Percentiles rank a stretch among this genome's conserved stretches.
Conservation (phyloP, 2,329 filamentous ascomycete species). For the Scytalidium lignicola region DNA sequence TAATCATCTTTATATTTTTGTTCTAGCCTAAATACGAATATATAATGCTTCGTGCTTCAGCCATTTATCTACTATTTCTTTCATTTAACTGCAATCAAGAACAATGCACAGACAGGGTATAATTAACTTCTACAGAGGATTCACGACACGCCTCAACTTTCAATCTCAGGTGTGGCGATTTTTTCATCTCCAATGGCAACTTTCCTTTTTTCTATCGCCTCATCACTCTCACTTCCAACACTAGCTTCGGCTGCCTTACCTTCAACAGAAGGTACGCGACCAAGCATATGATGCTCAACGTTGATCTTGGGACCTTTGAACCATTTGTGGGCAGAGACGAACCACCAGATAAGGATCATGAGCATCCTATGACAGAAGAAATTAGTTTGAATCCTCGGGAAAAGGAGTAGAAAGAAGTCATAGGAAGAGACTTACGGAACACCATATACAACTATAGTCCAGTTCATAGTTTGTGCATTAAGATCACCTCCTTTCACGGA, state of each 20-base stretch:
- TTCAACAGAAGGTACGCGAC: conserved; percentile 20
- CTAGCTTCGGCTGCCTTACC: conserved; percentile 1
- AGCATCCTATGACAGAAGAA: conserved; percentile 37
- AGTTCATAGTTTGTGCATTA: conserved; percentile 52
- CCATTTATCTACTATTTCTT: too few relatives aligned
- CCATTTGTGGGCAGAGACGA: conserved; percentile 56
- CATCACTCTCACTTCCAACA: conserved; percentile 14
- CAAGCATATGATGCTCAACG: conserved; percentile 38
- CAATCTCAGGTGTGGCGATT: conserved; percentile 3
- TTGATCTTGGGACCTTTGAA: conserved; percentile 63
- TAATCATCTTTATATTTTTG: too few relatives aligned
- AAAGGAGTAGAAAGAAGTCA: too few relatives aligned
- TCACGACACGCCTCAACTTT: conserved; percentile 6
- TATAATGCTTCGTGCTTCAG: too few relatives aligned
- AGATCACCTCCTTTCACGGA: conserved; percentile 47
- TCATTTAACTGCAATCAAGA: too few relatives aligned
- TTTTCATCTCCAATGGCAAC: not conserved
- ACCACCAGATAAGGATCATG: conserved; percentile 52
- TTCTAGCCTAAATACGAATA: too few relatives aligned
- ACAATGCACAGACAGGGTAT: too few relatives aligned
- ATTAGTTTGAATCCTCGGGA: not conserved
- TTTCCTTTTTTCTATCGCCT: conserved; percentile 12
- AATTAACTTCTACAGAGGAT: too few relatives aligned
- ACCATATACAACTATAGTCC: conserved; percentile 59
- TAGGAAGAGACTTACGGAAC: conserved; percentile 33